Base-by-base conservation (phyloP, 805 yeast species). In the Novakomyces olei region DNA sequence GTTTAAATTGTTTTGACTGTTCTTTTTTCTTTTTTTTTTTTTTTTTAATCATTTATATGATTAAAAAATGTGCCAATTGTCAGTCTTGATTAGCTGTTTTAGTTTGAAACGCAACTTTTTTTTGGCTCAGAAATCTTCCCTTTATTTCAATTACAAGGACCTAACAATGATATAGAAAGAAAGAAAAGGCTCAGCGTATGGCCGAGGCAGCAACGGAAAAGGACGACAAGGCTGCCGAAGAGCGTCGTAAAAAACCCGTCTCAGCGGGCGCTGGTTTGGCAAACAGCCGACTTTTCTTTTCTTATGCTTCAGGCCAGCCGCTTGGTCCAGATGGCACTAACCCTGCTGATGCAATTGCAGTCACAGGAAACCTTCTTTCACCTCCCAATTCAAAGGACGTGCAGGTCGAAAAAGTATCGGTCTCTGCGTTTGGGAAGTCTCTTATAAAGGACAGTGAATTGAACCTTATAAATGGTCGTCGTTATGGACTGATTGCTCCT, bases 401-500 rank as follows among this genome's bases (percentile, higher is more conserved):
- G 12, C 33, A 30, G 18, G 27, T 30, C 8, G 33, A 30, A 7
- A 30, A 30, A 23, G n/a, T 30, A 2, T 22, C 33, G 7, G 27
- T 30, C 9, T 23, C 26, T 2, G 33, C 33, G 6, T 30, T 12
- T 57, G 98, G 98, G 62, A 85, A 83, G 54, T 95, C 85, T 36
- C 63, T 88, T 51, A 67, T 85, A 46, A 94, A 80, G 59, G 98
- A 88, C 58, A 75, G 95, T 26, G 65, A 64, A 31, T 60, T 88
- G 45, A 98, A 88, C 62, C 69, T 88, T 57, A 88, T 88, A 61
- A 85, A 72, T 56, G 98, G 96, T 53, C 76, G 95, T 62, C 74
- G 93, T 59, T 88, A 88, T 55, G 98, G 98, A 61, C 65, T 88
- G 41, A 66, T 88, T 50, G 98, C 98, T 49, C 96, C 85, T 58